phyloP scores from a whole-genome alignment of 2,329 filamentous ascomycete genomes.

The Colletotrichum coccodes region DNA sequence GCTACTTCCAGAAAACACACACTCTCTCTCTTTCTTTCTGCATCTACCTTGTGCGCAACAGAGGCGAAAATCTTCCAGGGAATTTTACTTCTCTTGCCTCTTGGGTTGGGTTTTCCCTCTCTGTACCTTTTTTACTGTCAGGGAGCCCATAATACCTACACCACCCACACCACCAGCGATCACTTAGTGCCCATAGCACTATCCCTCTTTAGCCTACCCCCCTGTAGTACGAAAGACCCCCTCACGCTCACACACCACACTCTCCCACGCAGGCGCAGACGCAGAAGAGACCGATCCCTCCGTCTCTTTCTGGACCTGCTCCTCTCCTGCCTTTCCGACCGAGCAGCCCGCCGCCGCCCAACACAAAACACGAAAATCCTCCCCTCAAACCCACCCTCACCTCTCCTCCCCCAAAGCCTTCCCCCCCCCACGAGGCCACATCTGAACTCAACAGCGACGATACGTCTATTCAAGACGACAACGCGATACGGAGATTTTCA shows the following conservation, averaged over 20 bases:
- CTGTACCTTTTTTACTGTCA: not conserved
- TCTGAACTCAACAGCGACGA: constrained; percentile 32
- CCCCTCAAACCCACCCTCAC: constrained; percentile 33
- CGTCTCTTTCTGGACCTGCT: constrained; percentile 20
- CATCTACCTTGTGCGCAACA: not conserved
- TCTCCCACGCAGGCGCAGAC: constrained; percentile 10
- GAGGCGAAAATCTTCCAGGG: not conserved
- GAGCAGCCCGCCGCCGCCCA: constrained; percentile 35
- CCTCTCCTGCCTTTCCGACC: constrained; percentile 32
- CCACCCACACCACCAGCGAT: constrained; percentile 25
- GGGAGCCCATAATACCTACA: constrained; percentile 17
- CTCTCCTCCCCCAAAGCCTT: constrained; percentile 30
- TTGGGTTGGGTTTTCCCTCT: not conserved
- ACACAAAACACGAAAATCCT: constrained; percentile 37
- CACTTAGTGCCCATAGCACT: constrained; percentile 34
- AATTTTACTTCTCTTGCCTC: not conserved
- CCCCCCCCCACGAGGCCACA: constrained; percentile 23
- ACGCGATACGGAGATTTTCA: constrained; percentile 29
- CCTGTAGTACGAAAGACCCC: constrained; percentile 31
- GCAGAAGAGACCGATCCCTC: constrained; percentile 29
- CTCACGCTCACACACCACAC: constrained; percentile 6
- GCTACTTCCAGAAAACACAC: not conserved
- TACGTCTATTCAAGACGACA: constrained; percentile 32
- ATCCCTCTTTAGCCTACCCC: constrained; percentile 32
- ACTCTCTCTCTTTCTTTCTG: not conserved